Percentiles rank a stretch among this genome's conserved stretches.
Evolutionary conservation across 441 rosid species (phyloP).

Genomic region (Populus hybrid): DNA sequence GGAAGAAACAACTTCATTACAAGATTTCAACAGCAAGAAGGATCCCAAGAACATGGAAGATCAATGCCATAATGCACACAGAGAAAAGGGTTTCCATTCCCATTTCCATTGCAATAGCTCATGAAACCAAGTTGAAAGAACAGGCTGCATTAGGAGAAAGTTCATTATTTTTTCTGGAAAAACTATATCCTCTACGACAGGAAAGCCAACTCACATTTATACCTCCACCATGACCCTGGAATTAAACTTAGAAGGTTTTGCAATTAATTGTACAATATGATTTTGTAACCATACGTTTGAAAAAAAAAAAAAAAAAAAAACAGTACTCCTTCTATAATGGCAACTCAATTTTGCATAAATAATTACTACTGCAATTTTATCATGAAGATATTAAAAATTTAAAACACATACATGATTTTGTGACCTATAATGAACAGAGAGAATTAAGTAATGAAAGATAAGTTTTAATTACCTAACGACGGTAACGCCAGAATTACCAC

Average conservation of each 20-base stretch:
- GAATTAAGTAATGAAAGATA: not conserved
- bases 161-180: too few relatives aligned
- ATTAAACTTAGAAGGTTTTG: not conserved
- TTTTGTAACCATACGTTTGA: too few relatives aligned
- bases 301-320: too few relatives aligned
- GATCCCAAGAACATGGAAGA: not conserved
- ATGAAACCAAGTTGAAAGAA: too few relatives aligned
- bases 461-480: slow-evolving; percentile 40
- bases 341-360: not conserved
- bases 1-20: too few relatives aligned
- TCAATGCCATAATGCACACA: not conserved
- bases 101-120: not conserved
- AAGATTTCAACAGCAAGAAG: too few relatives aligned
- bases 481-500: slow-evolving; percentile 79
- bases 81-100: not conserved
- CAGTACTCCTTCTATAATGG: not conserved
- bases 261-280: not conserved
- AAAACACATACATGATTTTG: not conserved
- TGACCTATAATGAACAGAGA: not conserved
- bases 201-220: not conserved
- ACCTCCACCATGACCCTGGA: too few relatives aligned
- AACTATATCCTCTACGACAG: not conserved
- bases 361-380: too few relatives aligned
- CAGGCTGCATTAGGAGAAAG: too few relatives aligned
- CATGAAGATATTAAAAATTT: not conserved